Base-by-base conservation (phyloP, 2,329 filamentous ascomycete genomes). In the Pseudopithomyces chartarum region DNA sequence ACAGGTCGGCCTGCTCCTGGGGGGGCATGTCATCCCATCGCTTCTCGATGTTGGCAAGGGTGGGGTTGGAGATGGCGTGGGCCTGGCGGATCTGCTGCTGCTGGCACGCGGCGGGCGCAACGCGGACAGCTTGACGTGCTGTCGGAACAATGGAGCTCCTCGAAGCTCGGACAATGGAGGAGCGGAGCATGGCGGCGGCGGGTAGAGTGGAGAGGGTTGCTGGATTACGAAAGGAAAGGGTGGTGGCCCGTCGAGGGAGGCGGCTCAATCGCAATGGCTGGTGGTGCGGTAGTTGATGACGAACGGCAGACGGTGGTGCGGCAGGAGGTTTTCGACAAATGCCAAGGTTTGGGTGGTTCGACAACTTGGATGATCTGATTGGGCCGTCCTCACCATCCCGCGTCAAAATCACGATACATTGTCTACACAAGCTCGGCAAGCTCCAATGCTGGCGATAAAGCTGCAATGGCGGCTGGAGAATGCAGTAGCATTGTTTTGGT, bases 1-100 rank as follows among this genome's bases (percentile, higher is more conserved):
- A 99, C 72, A 99, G 84, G 77, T 99, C 95, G 68, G 95, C 95
- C 87, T 99, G 95, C 87, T 99, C 95, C 85, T 97, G 92, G 64
- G 95, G 92, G 58, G 94, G 93, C 91, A 98, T 93, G 63, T 84
- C 87, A 84, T 99, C 95, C 95, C 95, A 99, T 84, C 95, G 87
- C 89, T 97, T 97, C 88, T 99, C 95, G 76, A 99, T 98, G 82
- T 96, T 92, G 80, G 92, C 91, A 74, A 99, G 87, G 57, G 92
- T 97, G 69, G 96, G 95, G 84, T 97, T 98, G 75, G 93, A 96
- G 81, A 99, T 96, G 77, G 94, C 93, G 79, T 97, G 92, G 69
- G 90, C 90, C 70, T 90, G 87, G 72, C 84, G 82, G 61, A 77
- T 78, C 74, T 83, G 81, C 75, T 84, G 80, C 59, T 77, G 73